Conservation (phyloP, 768 basidiomycete genomes). For the Xerocomus potaroensis region DNA sequence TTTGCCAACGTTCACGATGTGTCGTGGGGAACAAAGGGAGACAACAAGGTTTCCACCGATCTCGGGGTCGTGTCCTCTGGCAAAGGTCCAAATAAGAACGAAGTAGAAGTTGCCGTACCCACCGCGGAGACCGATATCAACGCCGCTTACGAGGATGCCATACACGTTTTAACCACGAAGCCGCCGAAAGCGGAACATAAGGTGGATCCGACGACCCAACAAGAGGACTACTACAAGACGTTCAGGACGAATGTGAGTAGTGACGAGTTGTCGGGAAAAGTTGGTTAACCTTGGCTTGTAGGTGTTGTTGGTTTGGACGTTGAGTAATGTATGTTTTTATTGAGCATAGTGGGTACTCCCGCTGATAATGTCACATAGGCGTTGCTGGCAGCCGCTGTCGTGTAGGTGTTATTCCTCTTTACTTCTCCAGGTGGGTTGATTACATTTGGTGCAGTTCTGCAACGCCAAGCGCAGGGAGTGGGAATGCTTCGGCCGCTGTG, state of each 20-base stretch:
- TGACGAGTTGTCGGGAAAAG: slow-evolving; percentile 7
- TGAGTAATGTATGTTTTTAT: slow-evolving; percentile 65
- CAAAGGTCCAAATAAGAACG: slow-evolving; percentile 58
- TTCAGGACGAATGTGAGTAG: slow-evolving; percentile 81
- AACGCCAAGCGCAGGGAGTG: slow-evolving; percentile 48
- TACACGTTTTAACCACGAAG: slow-evolving; percentile 74
- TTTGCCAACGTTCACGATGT: slow-evolving; percentile 90
- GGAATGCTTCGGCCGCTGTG: slow-evolving; percentile 51
- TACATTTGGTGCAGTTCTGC: slow-evolving; percentile 19
- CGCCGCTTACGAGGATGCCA: slow-evolving; percentile 86
- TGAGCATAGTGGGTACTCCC: not conserved
- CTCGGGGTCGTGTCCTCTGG: slow-evolving; percentile 74
- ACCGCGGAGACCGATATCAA: slow-evolving; percentile 87
- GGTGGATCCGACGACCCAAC: slow-evolving; percentile 54
- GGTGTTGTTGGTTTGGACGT: slow-evolving; percentile 84
- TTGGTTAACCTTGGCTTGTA: slow-evolving; percentile 17
- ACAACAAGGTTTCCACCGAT: slow-evolving; percentile 80
- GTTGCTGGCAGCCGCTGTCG: slow-evolving; percentile 69
- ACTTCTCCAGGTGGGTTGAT: not conserved
- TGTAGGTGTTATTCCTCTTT: slow-evolving; percentile 44
- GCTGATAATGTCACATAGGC: slow-evolving; percentile 37
- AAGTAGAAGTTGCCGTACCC: slow-evolving; percentile 84
- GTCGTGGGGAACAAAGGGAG: slow-evolving; percentile 95
- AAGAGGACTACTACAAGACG: slow-evolving; percentile 84
- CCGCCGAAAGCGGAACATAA: slow-evolving; percentile 67